phyloP scores from a whole-genome alignment of 805 yeast species.

The Tetrapisispora iriomotensis region DNA sequence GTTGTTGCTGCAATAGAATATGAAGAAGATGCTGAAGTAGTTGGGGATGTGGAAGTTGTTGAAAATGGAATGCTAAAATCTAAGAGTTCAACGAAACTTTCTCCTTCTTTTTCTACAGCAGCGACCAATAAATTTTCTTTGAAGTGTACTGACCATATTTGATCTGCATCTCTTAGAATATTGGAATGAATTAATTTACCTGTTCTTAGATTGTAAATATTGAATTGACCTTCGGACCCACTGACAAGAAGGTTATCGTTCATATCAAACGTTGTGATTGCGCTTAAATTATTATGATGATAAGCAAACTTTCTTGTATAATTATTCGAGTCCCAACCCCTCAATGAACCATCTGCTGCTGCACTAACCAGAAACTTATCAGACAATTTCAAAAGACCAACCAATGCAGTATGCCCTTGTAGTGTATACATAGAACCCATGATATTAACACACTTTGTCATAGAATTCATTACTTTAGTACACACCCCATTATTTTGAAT shows the following conservation, averaged over 20 bases:
- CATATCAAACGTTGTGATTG: constrained; percentile 90
- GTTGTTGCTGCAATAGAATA: background rate
- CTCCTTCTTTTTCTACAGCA: constrained; percentile 69
- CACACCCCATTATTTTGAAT: constrained; percentile 44
- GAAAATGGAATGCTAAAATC: constrained; percentile 40
- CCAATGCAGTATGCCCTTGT: constrained; percentile 83
- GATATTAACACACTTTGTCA: constrained; percentile 20
- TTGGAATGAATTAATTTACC: constrained; percentile 68
- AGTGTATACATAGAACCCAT: constrained; percentile 43
- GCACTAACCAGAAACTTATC: constrained; percentile 78
- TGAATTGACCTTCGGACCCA: constrained; percentile 81
- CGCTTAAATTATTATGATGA: constrained; percentile 68
- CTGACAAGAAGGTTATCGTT: constrained; percentile 76
- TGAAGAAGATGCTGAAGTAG: background rate
- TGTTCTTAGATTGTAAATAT: constrained; percentile 74
- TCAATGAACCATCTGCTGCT: constrained; percentile 86
- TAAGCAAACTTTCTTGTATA: constrained; percentile 58
- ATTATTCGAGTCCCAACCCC: constrained; percentile 86
- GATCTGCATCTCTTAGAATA: constrained; percentile 65
- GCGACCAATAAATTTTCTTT: constrained; percentile 79
- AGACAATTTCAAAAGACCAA: constrained; percentile 74
- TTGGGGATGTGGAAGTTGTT: background rate
- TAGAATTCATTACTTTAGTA: constrained; percentile 17
- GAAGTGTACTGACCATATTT: constrained; percentile 91
- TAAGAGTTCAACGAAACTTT: constrained; percentile 72